A percentile compares a stretch with the other conserved stretches of the same genome.
phyloP scores from a whole-genome alignment of 73 alveolate genomes.

The Paramecium pentaurelia region DNA sequence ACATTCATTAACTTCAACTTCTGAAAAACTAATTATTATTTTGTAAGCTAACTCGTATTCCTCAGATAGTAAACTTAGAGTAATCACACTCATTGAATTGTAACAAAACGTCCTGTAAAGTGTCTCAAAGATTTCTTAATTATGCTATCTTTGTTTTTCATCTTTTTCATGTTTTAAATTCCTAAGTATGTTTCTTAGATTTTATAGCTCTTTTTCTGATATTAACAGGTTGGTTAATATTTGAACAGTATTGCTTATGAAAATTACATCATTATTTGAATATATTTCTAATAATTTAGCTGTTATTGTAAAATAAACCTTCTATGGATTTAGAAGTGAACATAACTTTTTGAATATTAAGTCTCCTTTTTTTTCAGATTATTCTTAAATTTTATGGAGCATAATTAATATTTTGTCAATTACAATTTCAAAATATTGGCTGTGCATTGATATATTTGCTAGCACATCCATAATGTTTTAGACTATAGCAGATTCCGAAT shows the following conservation, averaged over 20 bases:
- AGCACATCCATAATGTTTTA: conserved; percentile 58
- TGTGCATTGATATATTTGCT: conserved; percentile 46
- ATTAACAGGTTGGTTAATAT: not conserved
- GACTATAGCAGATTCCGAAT: conserved; percentile 44
- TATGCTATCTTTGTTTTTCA: not conserved
- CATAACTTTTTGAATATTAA: conserved; percentile 40
- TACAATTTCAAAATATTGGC: conserved; percentile 49
- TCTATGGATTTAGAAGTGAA: conserved; percentile 36
- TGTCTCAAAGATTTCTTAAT: not conserved
- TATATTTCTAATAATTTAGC: conserved; percentile 45
- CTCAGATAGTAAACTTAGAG: conserved; percentile 49
- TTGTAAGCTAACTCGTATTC: conserved; percentile 59
- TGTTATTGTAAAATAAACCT: conserved; percentile 52
- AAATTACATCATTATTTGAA: conserved; percentile 27
- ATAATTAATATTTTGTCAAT: conserved; percentile 40
- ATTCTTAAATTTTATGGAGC: conserved; percentile 34
- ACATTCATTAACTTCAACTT: conserved; percentile 46
- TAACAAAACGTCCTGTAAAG: conserved; percentile 22
- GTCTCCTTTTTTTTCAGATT: conserved; percentile 40
- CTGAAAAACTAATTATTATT: conserved; percentile 56
- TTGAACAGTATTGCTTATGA: not conserved
- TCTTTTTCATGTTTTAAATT: conserved; percentile 39
- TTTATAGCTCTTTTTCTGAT: conserved; percentile 35
- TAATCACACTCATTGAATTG: conserved; percentile 52
- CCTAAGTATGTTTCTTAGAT: conserved; percentile 28